Conservation (phyloP, 768 basidiomycete genomes). For the Suillus hirtellus region DNA sequence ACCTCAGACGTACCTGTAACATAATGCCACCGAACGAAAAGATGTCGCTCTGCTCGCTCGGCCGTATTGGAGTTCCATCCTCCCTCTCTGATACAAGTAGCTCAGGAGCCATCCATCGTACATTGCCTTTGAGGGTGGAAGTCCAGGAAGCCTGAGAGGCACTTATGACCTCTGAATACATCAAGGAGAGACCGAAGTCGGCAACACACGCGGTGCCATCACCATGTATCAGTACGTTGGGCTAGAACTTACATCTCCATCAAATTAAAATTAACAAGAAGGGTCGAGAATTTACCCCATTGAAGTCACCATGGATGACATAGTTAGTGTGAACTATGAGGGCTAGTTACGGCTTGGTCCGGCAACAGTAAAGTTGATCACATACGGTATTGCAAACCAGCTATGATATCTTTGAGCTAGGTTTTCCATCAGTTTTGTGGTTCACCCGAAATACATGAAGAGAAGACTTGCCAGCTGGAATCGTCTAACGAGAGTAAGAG, state of each 20-base stretch:
- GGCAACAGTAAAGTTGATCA: too few relatives aligned
- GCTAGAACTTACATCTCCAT: neutral
- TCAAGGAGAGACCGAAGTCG: neutral
- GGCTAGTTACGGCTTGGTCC: too few relatives aligned
- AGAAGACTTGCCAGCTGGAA: neutral
- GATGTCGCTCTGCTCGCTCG: too few relatives aligned
- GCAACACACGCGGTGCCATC: neutral
- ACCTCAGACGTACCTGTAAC: too few relatives aligned
- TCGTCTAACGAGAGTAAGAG: conserved; percentile 6
- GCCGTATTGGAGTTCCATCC: too few relatives aligned
- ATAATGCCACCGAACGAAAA: too few relatives aligned
- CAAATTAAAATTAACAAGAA: neutral
- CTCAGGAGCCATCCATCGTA: neutral
- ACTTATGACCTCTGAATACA: neutral
- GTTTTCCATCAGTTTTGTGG: neutral
- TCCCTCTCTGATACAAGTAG: too few relatives aligned
- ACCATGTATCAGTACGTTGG: neutral
- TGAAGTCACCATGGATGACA: neutral
- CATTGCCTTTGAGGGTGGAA: neutral
- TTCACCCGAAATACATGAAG: neutral
- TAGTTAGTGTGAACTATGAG: neutral
- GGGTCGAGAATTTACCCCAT: neutral
- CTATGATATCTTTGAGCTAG: neutral
- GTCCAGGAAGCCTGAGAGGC: neutral
- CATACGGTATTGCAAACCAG: neutral